These are phyloP conservation scores for Eucalyptus pumila DNA, from an alignment of 345 rosid species.

Conservation along the genomic window DNA sequence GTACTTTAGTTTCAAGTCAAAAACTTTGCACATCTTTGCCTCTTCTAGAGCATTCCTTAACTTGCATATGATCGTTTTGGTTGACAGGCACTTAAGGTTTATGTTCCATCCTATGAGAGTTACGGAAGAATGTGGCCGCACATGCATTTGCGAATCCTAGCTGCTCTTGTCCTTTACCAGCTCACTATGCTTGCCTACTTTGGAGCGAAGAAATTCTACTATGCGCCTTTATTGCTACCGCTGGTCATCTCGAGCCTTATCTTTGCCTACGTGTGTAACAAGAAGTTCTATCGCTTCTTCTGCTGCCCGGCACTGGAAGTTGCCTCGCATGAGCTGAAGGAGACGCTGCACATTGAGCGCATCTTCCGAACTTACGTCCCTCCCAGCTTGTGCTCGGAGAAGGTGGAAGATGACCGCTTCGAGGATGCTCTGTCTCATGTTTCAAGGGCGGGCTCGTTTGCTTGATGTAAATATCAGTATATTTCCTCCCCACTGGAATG, in stretches of 20 bases:
- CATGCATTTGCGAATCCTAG: slow-evolving; percentile 51
- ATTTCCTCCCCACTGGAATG: background rate
- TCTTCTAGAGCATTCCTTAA: background rate
- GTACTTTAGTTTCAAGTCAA: background rate
- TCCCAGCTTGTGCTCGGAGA: slow-evolving; percentile 54
- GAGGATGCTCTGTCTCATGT: slow-evolving; percentile 61
- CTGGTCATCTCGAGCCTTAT: slow-evolving; percentile 33
- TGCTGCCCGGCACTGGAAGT: slow-evolving; percentile 55
- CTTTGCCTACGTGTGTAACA: slow-evolving; percentile 42
- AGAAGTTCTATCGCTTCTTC: slow-evolving; percentile 64
- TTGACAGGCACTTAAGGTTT: slow-evolving; percentile 77
- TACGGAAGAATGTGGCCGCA: slow-evolving; percentile 98
- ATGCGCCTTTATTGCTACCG: slow-evolving; percentile 24
- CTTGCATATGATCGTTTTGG: background rate
- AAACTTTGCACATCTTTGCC: background rate
- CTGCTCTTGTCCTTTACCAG: slow-evolving; percentile 62
- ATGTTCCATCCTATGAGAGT: slow-evolving; percentile 79
- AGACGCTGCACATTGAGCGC: slow-evolving; percentile 45
- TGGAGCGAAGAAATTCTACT: slow-evolving; percentile 35
- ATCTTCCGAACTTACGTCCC: slow-evolving; percentile 51
- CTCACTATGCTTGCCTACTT: slow-evolving; percentile 62
- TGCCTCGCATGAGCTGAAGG: slow-evolving; percentile 46
- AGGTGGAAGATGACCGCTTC: slow-evolving; percentile 46
- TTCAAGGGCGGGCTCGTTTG: slow-evolving; percentile 16
- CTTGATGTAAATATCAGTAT: background rate